Base-by-base conservation (phyloP, 2,329 filamentous ascomycete genomes). In the Microsporum canis region DNA sequence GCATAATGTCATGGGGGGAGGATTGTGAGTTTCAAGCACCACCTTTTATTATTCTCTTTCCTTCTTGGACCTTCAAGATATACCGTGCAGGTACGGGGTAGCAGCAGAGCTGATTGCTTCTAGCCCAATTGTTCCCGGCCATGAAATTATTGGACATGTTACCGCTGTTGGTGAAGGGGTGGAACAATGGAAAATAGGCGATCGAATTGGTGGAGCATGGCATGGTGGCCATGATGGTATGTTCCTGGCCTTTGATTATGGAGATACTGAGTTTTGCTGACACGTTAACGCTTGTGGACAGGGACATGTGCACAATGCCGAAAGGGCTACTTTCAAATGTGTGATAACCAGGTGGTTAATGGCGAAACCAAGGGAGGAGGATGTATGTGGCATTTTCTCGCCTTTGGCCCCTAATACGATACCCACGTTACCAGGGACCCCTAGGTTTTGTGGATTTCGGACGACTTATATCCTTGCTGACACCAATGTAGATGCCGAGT, bases 141-240 rank as follows among this genome's bases (percentile, higher is more conserved):
- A 91, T 72, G 88, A 91, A 71, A 75, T 87, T 36, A 81, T 91
- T 60, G 88, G 88, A 8, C 81, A 83, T 10, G 77, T 91, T 2
- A 85, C 82, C 14, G 81, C 81, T 5, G 71, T 88, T 0, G 83
- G 84, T 5, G 75, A 80, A 0, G 75, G 71, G 1, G 66, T 68
- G 23, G 80, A 77, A 60, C 74, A 76, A 27, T 84, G 86, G 77
- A 77, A 81, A 61, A 75, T 82, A 0, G 87, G 87, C 5, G 85
- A 89, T 61, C 78, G 84, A 2, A 82, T 89, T 2, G 88, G 88
- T 8, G 84, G 81, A 0, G 72, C 80, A 0, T 89, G 86, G 86
- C 86, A 88, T 68, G 86, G 86, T 61, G 83, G 81, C 68, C 69
- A 77, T 68, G 68, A 70, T 61, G 66, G 68, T 71, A 63, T 39